phyloP scores from a whole-genome alignment of 805 yeast species.

The Barnettozyma botsteinii region DNA sequence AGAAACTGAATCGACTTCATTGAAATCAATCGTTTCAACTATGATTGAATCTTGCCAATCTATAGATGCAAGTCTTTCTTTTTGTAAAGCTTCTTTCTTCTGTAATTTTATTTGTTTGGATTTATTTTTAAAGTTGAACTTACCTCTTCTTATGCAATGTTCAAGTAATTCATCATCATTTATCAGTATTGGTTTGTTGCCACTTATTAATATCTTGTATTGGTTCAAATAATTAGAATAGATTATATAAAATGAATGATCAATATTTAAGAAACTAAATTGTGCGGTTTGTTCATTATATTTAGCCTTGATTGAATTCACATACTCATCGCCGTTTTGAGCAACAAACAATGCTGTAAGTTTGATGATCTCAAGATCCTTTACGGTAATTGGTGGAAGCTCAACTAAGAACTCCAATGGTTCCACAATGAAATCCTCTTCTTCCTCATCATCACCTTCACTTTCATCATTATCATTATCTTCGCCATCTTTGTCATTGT shows the following conservation, averaged over 20 bases:
- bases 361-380: slow-evolving; percentile 66
- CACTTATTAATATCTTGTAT: slow-evolving; percentile 34
- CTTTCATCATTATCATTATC: slow-evolving; percentile 16
- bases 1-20: slow-evolving; percentile 51
- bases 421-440: slow-evolving; percentile 3
- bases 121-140: slow-evolving; percentile 35
- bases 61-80: slow-evolving; percentile 60
- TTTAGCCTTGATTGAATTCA: slow-evolving; percentile 34
- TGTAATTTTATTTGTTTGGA: slow-evolving; percentile 32
- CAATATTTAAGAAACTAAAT: slow-evolving; percentile 58
- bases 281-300: slow-evolving; percentile 37
- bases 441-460: slow-evolving; percentile 11
- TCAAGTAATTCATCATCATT: slow-evolving; percentile 35
- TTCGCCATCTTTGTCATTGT: background rate
- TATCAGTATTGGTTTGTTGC: background rate
- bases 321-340: slow-evolving; percentile 45
- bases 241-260: slow-evolving; percentile 54
- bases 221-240: slow-evolving; percentile 49
- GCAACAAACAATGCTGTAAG: slow-evolving; percentile 67
- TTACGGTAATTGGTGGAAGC: slow-evolving; percentile 40
- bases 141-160: slow-evolving; percentile 40
- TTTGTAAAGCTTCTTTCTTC: slow-evolving; percentile 30
- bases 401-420: slow-evolving; percentile 14
- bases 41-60: slow-evolving; percentile 85
- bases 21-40: slow-evolving; percentile 63